Base-by-base conservation (phyloP, 768 basidiomycete genomes). In the Pleurotus cornucopiae region DNA sequence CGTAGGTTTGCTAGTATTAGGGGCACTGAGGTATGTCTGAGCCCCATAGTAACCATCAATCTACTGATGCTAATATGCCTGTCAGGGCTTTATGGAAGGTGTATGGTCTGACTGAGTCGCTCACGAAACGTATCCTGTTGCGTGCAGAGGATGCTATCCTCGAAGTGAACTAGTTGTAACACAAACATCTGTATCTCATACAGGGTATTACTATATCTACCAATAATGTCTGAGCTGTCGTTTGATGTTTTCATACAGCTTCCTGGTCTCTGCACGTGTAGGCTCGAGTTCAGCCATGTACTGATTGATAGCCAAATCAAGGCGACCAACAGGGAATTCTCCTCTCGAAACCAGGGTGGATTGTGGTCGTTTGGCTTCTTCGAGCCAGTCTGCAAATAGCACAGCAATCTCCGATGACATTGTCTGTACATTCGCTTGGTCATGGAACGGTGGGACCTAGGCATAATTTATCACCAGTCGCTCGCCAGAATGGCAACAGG, bases 361-460 rank as follows among this genome's bases (percentile, higher is more conserved):
- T 59, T 88, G 86, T 2, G 89, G 84, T 56, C 88, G 79, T 62
- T 78, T 83, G n/a, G 80, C 86, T 56, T 86, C 88, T 55, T 87
- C 82, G 30, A 92, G 66, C 91, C 91, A 94, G 62, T 93, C 91
- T 18, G 74, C 76, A 14, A 94, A 69, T n/a, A 94, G 75, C 40
- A 90, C 71, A 40, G 91, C 89, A 64, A 94, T 90, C 63, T 92
- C 91, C 6, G 86, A 79, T 0, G 90, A 91, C 55, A 93, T 81
- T 40, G 84, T 79, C 64, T 92, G 89, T 2, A 91, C 87, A 58
- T 89, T 89, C 34, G 76, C 77, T 63, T 90, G 90, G 46, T 83
- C 82, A 64, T 91, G 89, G 75, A 91, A 94, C 5, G 91, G 89
- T 13, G 91, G 88, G 18, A 91, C 80, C 89, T 91, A 60, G 4